A percentile compares a stretch with the other conserved stretches of the same genome.
These are phyloP conservation scores for Trichoderma semiorbis DNA, from an alignment of 2,329 filamentous ascomycete genomes.

Conservation along the genomic window DNA sequence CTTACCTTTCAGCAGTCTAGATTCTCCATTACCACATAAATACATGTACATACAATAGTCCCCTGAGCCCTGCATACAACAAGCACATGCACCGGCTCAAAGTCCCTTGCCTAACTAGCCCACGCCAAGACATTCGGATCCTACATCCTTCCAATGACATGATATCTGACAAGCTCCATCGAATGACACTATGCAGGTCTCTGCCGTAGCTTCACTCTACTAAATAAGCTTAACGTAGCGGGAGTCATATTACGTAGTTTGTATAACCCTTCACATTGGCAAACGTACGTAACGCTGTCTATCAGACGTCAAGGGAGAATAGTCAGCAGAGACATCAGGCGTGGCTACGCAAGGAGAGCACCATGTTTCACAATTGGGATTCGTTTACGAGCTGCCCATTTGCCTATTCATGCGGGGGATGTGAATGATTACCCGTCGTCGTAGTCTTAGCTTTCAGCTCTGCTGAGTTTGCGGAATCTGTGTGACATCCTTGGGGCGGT, in stretches of 20 bases:
- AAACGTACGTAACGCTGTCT: background rate
- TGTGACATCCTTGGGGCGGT: background rate
- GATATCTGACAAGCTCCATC: background rate
- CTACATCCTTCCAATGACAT: background rate
- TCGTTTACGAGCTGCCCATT: background rate
- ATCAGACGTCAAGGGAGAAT: background rate
- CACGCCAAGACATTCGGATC: background rate
- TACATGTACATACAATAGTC: background rate
- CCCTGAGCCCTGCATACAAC: background rate
- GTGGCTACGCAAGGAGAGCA: background rate
- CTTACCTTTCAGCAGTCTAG: background rate
- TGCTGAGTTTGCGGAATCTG: background rate
- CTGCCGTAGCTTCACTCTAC: background rate
- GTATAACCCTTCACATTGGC: background rate
- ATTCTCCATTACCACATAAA: background rate
- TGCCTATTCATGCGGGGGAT: background rate
- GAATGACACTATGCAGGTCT: background rate
- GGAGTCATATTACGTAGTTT: background rate
- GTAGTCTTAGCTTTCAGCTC: background rate
- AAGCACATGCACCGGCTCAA: background rate
- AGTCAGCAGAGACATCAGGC: background rate
- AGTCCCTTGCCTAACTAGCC: background rate
- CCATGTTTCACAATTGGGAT: slow-evolving; percentile 4
- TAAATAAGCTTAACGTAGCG: background rate
- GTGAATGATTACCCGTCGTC: background rate